Base-by-base conservation (phyloP, 164 flowering plant species). In the Amborella trichopoda region DNA sequence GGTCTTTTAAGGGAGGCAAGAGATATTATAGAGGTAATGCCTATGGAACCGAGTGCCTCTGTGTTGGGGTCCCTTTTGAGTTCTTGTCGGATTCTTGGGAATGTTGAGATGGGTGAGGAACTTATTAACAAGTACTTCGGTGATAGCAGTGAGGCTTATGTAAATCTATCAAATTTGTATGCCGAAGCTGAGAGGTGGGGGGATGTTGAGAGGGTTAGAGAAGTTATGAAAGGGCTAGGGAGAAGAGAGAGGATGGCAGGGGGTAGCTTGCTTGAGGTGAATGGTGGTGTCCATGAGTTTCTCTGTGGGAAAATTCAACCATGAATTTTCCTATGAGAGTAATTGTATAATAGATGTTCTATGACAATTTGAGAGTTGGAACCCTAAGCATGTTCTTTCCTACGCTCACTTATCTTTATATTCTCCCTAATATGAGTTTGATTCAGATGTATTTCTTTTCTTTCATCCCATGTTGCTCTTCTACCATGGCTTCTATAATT, bases 171-270 rank as follows among this genome's bases (percentile, higher is more conserved):
- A 28, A 58, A 72, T 46, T 59, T 75, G 24, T 75, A 78, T 71
- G 63, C 75, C 44, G 62, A 58, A 26, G 65, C 68, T 44, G 80
- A 76, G 46, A 51, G 58, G 59, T 78, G 84, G 84, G 66, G 61
- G 19, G 49, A 56, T 51, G 89, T 75, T 33, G 42, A 26, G 50
- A 55, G 57, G 34, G 56, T 52, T n/a, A 52, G 80, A 36, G 61
- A 50, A 38, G 28, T 65, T 46, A 73, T 83, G 70, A 64, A 63
- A 57, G 38, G 49, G 25, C 49, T 65, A 21, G 73, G 32, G 44
- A 48, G 60, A n/a, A 39, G 65, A 11, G 64, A 42, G 36, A 86
- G 80, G 61, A 40, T 56, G 49, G 63, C 78, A 13, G 96, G 79
- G 9, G 66, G 33, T 56, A 80, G 93, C 68, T 51, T 64, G 26